phyloP scores from a whole-genome alignment of 2,329 filamentous ascomycete species.

The Alternaria sp. region DNA sequence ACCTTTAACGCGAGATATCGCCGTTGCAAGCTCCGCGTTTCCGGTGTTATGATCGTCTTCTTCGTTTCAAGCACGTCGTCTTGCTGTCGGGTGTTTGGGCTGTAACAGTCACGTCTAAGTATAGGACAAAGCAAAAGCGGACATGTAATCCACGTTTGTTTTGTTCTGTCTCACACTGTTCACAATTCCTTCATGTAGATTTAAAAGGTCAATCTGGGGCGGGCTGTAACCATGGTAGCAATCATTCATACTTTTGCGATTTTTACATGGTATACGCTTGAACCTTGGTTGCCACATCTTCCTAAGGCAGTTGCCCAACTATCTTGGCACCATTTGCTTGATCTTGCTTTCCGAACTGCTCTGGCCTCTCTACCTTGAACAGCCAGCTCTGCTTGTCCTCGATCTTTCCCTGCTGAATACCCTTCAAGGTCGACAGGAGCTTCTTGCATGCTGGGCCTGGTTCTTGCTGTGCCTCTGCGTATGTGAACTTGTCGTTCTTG shows the following conservation, averaged over 20 bases:
- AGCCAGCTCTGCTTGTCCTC: conserved; percentile 81
- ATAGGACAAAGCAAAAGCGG: not conserved
- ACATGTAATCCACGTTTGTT: not conserved
- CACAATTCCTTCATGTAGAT: not conserved
- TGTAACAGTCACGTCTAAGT: not conserved
- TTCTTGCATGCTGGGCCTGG: conserved; percentile 75
- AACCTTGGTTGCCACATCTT: not conserved
- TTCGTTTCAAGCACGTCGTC: not conserved
- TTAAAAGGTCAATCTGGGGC: not conserved
- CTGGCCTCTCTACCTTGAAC: conserved; percentile 51
- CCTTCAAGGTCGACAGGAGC: conserved; percentile 78
- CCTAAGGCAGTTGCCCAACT: conserved; percentile 45
- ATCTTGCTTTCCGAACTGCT: conserved; percentile 41
- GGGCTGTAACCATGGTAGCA: not conserved
- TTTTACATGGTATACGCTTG: not conserved
- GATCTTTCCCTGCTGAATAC: conserved; percentile 81
- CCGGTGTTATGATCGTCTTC: not conserved
- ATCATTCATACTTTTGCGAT: not conserved
- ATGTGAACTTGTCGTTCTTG: conserved; percentile 62
- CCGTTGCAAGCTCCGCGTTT: not conserved
- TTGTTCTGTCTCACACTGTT: not conserved
- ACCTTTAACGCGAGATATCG: not conserved
- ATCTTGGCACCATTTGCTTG: conserved; percentile 29
- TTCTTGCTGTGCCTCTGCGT: conserved; percentile 65
- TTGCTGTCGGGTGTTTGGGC: not conserved